Evolutionary conservation across 2,329 filamentous ascomycete genomes (phyloP).

Genomic region (Paecilomyces sp.): DNA sequence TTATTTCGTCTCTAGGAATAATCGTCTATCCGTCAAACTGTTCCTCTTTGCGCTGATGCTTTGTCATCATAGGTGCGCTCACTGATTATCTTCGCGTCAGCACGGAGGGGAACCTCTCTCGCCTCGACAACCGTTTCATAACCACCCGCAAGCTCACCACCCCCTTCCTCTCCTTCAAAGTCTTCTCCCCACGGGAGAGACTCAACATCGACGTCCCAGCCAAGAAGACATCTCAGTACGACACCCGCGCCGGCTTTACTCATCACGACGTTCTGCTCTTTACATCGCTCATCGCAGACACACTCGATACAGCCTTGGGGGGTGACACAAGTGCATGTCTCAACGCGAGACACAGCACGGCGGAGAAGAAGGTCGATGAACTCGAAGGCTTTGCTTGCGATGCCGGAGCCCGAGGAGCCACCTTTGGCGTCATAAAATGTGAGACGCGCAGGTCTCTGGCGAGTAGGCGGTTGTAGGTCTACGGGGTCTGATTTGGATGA

Average conservation of each 20-base stretch:
- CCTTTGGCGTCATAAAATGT: constrained; percentile 96
- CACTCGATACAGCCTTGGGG: constrained; percentile 79
- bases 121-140: constrained; percentile 79
- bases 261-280: constrained; percentile 84
- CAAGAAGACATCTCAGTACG: constrained; percentile 68
- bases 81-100: constrained; percentile 17
- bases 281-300: constrained; percentile 76
- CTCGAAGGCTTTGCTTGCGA: constrained; percentile 89
- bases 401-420: constrained; percentile 72
- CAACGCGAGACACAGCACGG: constrained; percentile 69
- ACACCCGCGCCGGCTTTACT: constrained; percentile 83
- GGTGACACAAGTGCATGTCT: constrained; percentile 62
- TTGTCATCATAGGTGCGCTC: constrained; percentile 1
- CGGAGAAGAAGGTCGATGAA: constrained; percentile 72
- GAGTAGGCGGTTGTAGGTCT: constrained; percentile 27
- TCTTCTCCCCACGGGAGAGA: constrained; percentile 80
- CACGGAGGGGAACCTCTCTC: constrained; percentile 48
- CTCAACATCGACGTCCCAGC: constrained; percentile 73
- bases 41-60: background rate
- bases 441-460: constrained; percentile 79
- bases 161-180: constrained; percentile 66
- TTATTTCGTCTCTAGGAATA: background rate
- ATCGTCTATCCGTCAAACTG: background rate
- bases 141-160: constrained; percentile 57
- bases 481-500: constrained; percentile 1